Evolutionary conservation across 352 stramenopile species (phyloP).

Genomic region (Globisporangium echinulatum): DNA sequence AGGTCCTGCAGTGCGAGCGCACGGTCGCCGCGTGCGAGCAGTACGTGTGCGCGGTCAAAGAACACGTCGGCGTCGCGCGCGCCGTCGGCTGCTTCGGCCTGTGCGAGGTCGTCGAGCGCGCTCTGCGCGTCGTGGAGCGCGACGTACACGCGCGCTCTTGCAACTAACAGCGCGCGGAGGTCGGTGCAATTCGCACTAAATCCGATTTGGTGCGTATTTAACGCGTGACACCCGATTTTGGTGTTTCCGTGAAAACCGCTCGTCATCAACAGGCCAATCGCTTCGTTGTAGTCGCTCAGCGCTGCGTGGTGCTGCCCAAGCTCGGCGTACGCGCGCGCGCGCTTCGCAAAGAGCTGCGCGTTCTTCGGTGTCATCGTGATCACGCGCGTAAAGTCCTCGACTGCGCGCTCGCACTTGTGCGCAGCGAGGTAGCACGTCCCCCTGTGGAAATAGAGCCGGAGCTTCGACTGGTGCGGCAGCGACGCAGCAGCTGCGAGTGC

Average conservation of each 20-base stretch:
- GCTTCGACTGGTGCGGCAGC: conserved; percentile 20
- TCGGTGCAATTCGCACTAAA: conserved; percentile 8
- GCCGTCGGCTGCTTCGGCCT: conserved; percentile 38
- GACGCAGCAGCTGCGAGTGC: conserved; percentile 20
- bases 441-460: conserved; percentile 62
- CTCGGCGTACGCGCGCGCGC: conserved; percentile 52
- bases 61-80: conserved; percentile 50
- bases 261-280: conserved; percentile 23
- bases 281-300: conserved; percentile 59
- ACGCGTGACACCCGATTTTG: neutral
- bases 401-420: conserved; percentile 48
- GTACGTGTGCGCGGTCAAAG: conserved; percentile 51
- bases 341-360: conserved; percentile 56
- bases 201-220: too few relatives aligned
- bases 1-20: conserved; percentile 43
- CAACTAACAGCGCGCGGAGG: conserved; percentile 40
- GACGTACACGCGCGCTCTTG: conserved; percentile 42
- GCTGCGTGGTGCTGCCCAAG: conserved; percentile 43
- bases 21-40: conserved; percentile 38
- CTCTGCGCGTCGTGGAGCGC: conserved; percentile 46
- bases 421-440: conserved; percentile 48
- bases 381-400: conserved; percentile 66
- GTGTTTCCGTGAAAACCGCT: neutral
- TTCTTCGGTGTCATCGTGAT: conserved; percentile 68
- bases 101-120: conserved; percentile 47